Percentiles rank a stretch among this genome's conserved stretches.
phyloP scores from a whole-genome alignment of 495 filamentous ascomycete species.

The Aspergillus haitiensis region DNA sequence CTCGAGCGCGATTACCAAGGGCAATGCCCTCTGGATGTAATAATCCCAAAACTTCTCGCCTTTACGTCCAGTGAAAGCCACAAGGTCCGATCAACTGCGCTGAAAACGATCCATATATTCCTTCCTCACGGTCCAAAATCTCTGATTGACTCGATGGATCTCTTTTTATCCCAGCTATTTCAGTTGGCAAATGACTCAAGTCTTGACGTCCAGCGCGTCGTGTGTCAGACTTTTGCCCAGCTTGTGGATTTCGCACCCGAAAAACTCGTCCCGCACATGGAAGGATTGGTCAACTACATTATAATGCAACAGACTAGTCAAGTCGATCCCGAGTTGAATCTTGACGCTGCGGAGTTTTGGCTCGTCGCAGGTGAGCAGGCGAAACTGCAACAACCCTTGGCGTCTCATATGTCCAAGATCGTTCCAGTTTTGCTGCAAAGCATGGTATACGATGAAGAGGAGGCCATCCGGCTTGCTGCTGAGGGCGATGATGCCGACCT shows the following conservation, averaged over 20 bases:
- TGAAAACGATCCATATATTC: conserved; percentile 88
- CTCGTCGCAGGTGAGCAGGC: conserved; percentile 87
- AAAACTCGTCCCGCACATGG: conserved; percentile 85
- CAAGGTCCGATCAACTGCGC: conserved; percentile 74
- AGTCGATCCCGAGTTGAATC: conserved; percentile 86
- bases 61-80: conserved; percentile 72
- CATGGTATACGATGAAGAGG: conserved; percentile 96
- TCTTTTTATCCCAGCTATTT: conserved; percentile 79
- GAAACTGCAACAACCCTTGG: conserved; percentile 67
- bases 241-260: conserved; percentile 88
- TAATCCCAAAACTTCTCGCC: conserved; percentile 87
- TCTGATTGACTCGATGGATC: conserved; percentile 72
- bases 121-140: conserved; percentile 76
- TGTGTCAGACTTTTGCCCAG: conserved; percentile 90
- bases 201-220: conserved; percentile 80
- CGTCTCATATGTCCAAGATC: conserved; percentile 77
- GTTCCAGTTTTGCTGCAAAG: conserved; percentile 88
- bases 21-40: conserved; percentile 79
- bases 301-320: conserved; percentile 78
- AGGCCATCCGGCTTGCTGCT: conserved; percentile 78
- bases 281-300: conserved; percentile 89
- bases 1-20: conserved; percentile 84
- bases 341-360: conserved; percentile 98
- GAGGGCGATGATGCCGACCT: conserved; percentile 87
- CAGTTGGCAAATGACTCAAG: conserved; percentile 71